Evolutionary conservation across 2,329 filamentous ascomycete species (phyloP), one percentile per base, ranked within the genome.

Genomic region (Aureobasidium sp.): DNA sequence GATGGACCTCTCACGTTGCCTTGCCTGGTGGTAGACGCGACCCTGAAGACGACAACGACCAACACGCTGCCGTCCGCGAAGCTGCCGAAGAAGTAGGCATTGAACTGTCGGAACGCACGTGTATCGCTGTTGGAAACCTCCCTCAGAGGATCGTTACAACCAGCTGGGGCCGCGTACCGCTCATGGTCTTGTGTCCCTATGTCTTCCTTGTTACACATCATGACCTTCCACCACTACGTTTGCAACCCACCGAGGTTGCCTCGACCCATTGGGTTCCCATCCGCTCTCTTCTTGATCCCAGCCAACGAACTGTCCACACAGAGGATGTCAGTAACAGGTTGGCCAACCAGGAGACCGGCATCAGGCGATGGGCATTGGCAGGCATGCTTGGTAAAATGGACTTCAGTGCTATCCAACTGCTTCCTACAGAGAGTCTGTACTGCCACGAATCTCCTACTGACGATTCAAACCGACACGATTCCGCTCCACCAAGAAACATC

Each of bases 151-250:
- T 87, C 2, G 83, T 89, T 19, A 85, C 83, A 7, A 84, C 84
- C 0, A 81, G 81, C 60, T 88, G 84, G 83, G 84, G 84, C 6
- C 84, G 83, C 67, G 76, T 81, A 50, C 82, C 83, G 81, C 72
- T 88, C 25, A 86, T 88, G 83, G 84, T 88, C 4, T 76, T 88
- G 8, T 88, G 84, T 67, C 85, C 86, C 0, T 87, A 84, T 69
- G 77, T 88, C 45, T 88, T 86, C 69, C 74, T 89, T 25, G 73
- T 84, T 60, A 86, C 82, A 2, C 77, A 77, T 19, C 79, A 80
- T 29, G 74, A 78, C 25, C 74, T 81, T 5, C 83, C 84, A 5
- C 71, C 79, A 1, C 75, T 88, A 40, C 78, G 77, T 47, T 75
- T 88, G n/a, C 85, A 88, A 67, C 84, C 85, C 4, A 81, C 81